These are phyloP conservation scores for Cytospora piceicola DNA, from an alignment of 2,329 filamentous ascomycete species.

Conservation along the genomic window DNA sequence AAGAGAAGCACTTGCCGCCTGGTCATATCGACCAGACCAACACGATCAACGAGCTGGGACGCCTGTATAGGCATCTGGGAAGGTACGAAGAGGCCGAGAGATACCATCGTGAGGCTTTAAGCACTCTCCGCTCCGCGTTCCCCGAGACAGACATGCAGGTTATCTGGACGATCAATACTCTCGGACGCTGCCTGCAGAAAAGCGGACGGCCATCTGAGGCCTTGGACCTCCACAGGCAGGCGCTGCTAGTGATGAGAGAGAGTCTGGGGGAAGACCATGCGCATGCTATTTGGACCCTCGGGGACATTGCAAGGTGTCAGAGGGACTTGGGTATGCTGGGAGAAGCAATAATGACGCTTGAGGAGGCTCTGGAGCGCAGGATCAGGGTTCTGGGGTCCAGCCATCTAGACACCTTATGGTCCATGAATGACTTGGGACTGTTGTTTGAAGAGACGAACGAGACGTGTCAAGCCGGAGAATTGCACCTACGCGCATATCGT, in stretches of 20 bases:
- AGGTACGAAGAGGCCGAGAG: not conserved
- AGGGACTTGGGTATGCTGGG: too few relatives aligned
- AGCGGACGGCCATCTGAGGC: not conserved
- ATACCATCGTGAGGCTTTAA: not conserved
- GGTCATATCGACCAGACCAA: not conserved
- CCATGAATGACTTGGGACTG: not conserved
- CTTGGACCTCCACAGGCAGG: not conserved
- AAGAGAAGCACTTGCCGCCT: not conserved
- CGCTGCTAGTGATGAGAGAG: too few relatives aligned
- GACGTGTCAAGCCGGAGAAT: not conserved
- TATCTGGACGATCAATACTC: constrained; percentile 1
- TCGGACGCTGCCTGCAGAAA: not conserved
- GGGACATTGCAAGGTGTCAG: too few relatives aligned
- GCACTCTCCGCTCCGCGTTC: not conserved
- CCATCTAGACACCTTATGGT: not conserved
- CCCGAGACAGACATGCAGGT: constrained; percentile 4
- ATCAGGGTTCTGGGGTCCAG: not conserved
- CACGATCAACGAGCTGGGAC: constrained; percentile 7
- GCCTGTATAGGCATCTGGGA: not conserved
- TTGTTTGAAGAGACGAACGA: not conserved
- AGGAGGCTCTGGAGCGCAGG: not conserved
- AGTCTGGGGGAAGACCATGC: too few relatives aligned
- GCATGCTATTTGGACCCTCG: too few relatives aligned
- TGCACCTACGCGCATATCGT: not conserved
- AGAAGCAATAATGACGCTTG: too few relatives aligned